These are phyloP conservation scores for Quercus rubra DNA, from an alignment of 306 rosid species.

Conservation along the genomic window DNA sequence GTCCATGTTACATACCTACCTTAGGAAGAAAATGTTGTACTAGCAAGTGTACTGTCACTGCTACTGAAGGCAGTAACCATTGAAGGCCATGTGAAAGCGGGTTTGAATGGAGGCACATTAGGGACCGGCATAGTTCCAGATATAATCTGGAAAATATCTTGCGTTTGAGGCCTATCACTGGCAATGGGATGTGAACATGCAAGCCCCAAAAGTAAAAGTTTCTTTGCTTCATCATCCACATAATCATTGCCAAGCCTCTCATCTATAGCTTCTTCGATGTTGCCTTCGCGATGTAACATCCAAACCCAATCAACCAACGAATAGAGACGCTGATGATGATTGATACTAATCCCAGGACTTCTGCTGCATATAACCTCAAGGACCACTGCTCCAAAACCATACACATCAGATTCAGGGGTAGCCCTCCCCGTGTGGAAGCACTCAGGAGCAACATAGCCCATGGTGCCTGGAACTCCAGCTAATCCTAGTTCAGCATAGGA, in stretches of 20 bases:
- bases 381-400: slow-evolving; percentile 51
- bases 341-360: slow-evolving; percentile 26
- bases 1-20: background rate
- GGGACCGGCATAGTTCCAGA: slow-evolving; percentile 34
- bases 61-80: slow-evolving; percentile 15
- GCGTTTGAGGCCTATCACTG: slow-evolving; percentile 41
- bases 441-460: slow-evolving; percentile 56
- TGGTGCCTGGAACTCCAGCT: slow-evolving; percentile 42
- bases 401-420: slow-evolving; percentile 51
- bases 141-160: slow-evolving; percentile 40
- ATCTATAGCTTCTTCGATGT: slow-evolving; percentile 37
- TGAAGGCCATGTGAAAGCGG: slow-evolving; percentile 49
- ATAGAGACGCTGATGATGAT: slow-evolving; percentile 5
- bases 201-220: slow-evolving; percentile 45
- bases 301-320: slow-evolving; percentile 56
- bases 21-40: slow-evolving; percentile 6
- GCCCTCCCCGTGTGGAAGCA: slow-evolving; percentile 57
- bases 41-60: slow-evolving; percentile 16
- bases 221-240: slow-evolving; percentile 34
- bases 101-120: slow-evolving; percentile 44
- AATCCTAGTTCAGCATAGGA: slow-evolving; percentile 44
- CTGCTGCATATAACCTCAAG: slow-evolving; percentile 44
- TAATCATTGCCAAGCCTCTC: slow-evolving; percentile 16
- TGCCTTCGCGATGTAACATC: slow-evolving; percentile 40
- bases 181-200: slow-evolving; percentile 49